Base-by-base conservation (phyloP, 768 basidiomycete genomes). In the Suillus subaureus region DNA sequence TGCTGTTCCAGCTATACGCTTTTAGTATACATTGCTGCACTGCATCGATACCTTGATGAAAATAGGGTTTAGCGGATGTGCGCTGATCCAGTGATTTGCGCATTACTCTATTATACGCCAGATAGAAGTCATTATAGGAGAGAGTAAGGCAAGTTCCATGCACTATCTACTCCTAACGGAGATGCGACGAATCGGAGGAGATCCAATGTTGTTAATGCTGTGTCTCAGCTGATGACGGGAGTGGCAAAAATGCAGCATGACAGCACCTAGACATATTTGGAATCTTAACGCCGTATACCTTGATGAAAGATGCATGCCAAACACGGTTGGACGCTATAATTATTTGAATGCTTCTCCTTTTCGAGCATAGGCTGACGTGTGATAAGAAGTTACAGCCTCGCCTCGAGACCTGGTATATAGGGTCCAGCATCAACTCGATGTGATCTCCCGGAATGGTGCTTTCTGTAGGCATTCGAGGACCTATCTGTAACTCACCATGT, bases 141-240 rank as follows among this genome's bases (percentile, higher is more conserved):
- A 33, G 52, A 55, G 52, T 26, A 40, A 40, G 57, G 26, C 37
- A 39, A 57, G 35, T 18, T 18, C 23, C 23, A 31, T 18, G 26
- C 26, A 52, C 26, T 52, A 52, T 28, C 15, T 52, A 3, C 15
- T 26, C 13, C 13, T 51, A 52, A 52, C 7, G 28, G 51, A 9
- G 4, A 18, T 5, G 28, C 15, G 51, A 11, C 16, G 26, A 28
- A 52, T 52, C 16, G 26, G 28, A 15, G 49, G 26, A 15, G 47
- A 49, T 13, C 12, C 13, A n/a, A n/a, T 49, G 2, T 23, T 49
- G 5, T 15, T 5, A 18, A 52, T 31, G 56, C 56, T 23, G 56
- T 57, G 56, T 26, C n/a, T 57, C 56, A 57, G 37, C 37, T 39
- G 23, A 57, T 57, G 56, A 39, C 39, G n/a, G n/a, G n/a, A 57